A percentile compares a stretch with the other conserved stretches of the same genome.
Evolutionary conservation across 2,329 filamentous ascomycete species (phyloP).

Genomic region (Chrysosporium queenslandicum): DNA sequence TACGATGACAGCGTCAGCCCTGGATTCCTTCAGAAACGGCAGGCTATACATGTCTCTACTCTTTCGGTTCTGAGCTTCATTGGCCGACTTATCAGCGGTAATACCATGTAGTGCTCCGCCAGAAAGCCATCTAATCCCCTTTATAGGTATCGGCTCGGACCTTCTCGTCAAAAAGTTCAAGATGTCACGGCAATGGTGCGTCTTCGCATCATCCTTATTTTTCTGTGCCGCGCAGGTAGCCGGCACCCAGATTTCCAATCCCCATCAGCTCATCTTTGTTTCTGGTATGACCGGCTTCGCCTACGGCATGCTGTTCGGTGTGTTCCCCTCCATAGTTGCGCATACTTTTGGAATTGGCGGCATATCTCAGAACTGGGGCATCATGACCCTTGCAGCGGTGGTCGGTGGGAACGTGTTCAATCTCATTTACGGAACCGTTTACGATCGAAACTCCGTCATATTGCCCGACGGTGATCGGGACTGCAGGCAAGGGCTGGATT

Average conservation of each 20-base stretch:
- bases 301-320: slow-evolving; percentile 89
- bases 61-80: slow-evolving; percentile 80
- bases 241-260: slow-evolving; percentile 65
- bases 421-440: slow-evolving; percentile 73
- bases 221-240: slow-evolving; percentile 72
- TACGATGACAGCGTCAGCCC: slow-evolving; percentile 64
- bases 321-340: slow-evolving; percentile 79
- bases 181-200: slow-evolving; percentile 82
- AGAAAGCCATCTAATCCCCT: slow-evolving; percentile 13
- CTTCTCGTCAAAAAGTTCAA: slow-evolving; percentile 71
- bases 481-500: slow-evolving; percentile 67
- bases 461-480: slow-evolving; percentile 58
- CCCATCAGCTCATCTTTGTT: slow-evolving; percentile 64
- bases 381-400: slow-evolving; percentile 83
- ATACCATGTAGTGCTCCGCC: slow-evolving; percentile 18
- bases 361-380: slow-evolving; percentile 90
- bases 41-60: slow-evolving; percentile 87
- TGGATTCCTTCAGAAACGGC: slow-evolving; percentile 66
- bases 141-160: slow-evolving; percentile 73
- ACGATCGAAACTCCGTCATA: slow-evolving; percentile 66
- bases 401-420: slow-evolving; percentile 88
- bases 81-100: slow-evolving; percentile 68
- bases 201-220: slow-evolving; percentile 64
- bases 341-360: slow-evolving; percentile 86
- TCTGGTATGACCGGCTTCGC: slow-evolving; percentile 76